Evolutionary conservation across 2,329 filamentous ascomycete genomes (phyloP), one percentile per base, ranked within the genome.

Genomic region (Fusarium pseudograminearum): DNA sequence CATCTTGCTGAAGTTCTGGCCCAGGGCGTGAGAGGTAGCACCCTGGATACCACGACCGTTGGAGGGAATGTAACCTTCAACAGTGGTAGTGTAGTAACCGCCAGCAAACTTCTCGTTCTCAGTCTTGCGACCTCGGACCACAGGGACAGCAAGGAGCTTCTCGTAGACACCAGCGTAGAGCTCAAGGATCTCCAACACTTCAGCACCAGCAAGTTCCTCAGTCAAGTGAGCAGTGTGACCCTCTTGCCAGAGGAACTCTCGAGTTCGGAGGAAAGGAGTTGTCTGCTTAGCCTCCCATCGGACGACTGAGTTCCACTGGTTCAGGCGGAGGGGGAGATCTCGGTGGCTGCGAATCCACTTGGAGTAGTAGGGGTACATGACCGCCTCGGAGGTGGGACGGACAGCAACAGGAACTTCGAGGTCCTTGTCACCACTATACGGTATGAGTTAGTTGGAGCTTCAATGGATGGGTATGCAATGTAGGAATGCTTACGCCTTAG

Each of bases 1-100:
- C 94, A 99, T 99, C 83, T 97, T 98, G 80, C 91, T 94, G 83
- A 99, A 99, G 83, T 99, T 98, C 83, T 99, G 96, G 55, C 96
- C 96, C 11, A 99, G 86, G 75, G 90, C 93, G 84, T 99, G 96
- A 54, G 93, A 97, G 41, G 96, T 99, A 55, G 90, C 96, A 71
- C 94, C 96, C 83, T 99, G 96, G 65, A 99, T 98, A 79, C 96
- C 96, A 78, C 96, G 92, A 26, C 96, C 96, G 70, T 97, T 98
- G 67, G 93, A 90, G 36, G 96, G 94, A 72, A 99, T 98, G 80
- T 97, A 99, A 34, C 94, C 96, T 83, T 99, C 96, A 48, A 97
- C 92, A 2, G 96, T 99, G 62, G 95, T 97, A 48, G 96, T 98
- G 84, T 97, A 99, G 82, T 95, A 91, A 72, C 94, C 94, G 79